Percentiles rank a stretch among this genome's conserved stretches.
These are phyloP conservation scores for Linanthus parryae DNA, from an alignment of 148 eudicot genomes.

Conservation along the genomic window DNA sequence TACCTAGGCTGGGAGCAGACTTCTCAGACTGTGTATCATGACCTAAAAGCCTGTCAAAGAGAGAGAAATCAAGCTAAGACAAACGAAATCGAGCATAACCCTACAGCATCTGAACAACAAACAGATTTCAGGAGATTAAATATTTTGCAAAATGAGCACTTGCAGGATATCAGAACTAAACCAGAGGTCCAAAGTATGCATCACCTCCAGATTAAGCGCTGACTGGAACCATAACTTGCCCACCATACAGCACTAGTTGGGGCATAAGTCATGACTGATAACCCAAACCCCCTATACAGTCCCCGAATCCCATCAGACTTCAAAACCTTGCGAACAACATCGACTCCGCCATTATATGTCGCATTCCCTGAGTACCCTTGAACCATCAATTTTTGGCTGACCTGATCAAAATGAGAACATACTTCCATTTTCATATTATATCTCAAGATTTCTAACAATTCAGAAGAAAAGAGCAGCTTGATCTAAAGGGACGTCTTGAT, in stretches of 20 bases:
- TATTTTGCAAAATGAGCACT: too few relatives aligned
- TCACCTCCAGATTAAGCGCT: constrained; percentile 85
- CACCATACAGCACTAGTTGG: constrained; percentile 99
- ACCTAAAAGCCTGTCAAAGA: constrained; percentile 43
- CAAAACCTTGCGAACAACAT: constrained; percentile 76
- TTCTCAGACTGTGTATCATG: constrained; percentile 36
- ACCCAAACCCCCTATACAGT: constrained; percentile 86
- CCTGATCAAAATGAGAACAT: constrained; percentile 33
- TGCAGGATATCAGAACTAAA: constrained; percentile 1
- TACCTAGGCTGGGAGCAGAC: constrained; percentile 41
- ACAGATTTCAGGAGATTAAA: too few relatives aligned
- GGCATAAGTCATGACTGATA: constrained; percentile 76
- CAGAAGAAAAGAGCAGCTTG: too few relatives aligned
- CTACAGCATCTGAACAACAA: neutral
- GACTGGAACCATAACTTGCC: constrained; percentile 98
- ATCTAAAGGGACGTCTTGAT: too few relatives aligned
- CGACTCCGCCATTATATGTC: constrained; percentile 74
- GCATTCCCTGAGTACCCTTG: constrained; percentile 96
- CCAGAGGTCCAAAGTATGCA: neutral
- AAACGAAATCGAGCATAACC: neutral
- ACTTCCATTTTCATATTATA: too few relatives aligned
- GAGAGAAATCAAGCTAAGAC: neutral
- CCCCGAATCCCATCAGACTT: constrained; percentile 81
- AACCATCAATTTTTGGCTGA: constrained; percentile 93
- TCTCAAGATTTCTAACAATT: too few relatives aligned